Evolutionary conservation across 2,329 filamentous ascomycete species (phyloP).

Genomic region (Microdochium nivale): DNA sequence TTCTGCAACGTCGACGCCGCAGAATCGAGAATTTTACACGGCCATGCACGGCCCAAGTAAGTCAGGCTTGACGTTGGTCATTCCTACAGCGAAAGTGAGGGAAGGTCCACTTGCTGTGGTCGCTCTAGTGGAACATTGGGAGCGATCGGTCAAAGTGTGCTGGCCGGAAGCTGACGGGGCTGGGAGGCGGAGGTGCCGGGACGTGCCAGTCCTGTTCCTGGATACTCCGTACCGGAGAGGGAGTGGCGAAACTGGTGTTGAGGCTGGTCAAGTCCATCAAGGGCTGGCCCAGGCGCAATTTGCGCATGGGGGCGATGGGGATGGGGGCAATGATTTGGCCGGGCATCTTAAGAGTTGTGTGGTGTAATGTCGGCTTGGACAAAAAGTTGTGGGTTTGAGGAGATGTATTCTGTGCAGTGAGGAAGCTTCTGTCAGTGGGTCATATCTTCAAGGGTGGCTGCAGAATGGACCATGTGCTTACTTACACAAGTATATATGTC

Average conservation of each 20-base stretch:
- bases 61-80: no score
- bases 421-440: no score
- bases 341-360: not conserved
- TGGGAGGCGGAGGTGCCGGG: constrained; percentile 56
- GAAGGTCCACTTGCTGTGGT: not conserved
- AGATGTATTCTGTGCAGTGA: no score
- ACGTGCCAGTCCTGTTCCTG: constrained; percentile 53
- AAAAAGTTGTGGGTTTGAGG: no score
- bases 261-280: constrained; percentile 44
- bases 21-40: no score
- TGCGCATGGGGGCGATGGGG: not conserved
- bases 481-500: no score
- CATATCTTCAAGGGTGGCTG: no score
- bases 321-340: not conserved
- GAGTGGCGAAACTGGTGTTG: constrained; percentile 39
- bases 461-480: no score
- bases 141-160: constrained; percentile 42
- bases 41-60: no score
- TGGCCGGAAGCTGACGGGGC: constrained; percentile 51
- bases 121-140: constrained; percentile 2
- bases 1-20: no score
- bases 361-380: not conserved
- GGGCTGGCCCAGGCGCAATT: constrained; percentile 19
- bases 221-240: constrained; percentile 41
- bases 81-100: no score